Percentiles rank a stretch among this genome's conserved stretches.
Evolutionary conservation across 371 early-diverging fungal species (phyloP).

Genomic region (Mucor velutinosus): DNA sequence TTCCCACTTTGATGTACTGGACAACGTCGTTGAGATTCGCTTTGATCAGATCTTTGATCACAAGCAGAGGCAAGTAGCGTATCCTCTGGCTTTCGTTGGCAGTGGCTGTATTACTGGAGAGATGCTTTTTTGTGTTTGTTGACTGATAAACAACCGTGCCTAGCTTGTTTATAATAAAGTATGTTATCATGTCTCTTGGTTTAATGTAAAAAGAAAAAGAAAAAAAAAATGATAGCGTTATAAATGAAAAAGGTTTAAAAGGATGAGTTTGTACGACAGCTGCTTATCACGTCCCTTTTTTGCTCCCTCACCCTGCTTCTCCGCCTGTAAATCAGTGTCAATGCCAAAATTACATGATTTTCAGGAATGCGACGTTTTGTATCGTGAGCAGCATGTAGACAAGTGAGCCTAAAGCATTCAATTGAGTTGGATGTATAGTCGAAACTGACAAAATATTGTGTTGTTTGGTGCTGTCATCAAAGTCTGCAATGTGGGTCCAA

Average conservation of each 20-base stretch:
- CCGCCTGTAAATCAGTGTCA: background rate
- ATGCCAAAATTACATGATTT: background rate
- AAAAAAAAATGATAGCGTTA: background rate
- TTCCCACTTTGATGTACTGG: slow-evolving; percentile 36
- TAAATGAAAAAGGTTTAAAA: background rate
- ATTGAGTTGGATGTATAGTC: background rate
- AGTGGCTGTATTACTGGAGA: background rate
- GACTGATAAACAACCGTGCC: slow-evolving; percentile 46
- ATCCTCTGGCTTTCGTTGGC: slow-evolving; percentile 33
- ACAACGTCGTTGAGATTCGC: slow-evolving; percentile 42
- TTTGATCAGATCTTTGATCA: slow-evolving; percentile 49
- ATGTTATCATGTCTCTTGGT: slow-evolving; percentile 27
- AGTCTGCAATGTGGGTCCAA: background rate
- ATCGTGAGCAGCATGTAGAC: too few relatives aligned
- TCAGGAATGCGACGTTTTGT: too few relatives aligned
- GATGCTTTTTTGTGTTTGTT: slow-evolving; percentile 1
- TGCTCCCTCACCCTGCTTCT: background rate
- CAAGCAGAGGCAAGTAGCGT: slow-evolving; percentile 44
- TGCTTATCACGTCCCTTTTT: background rate
- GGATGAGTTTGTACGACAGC: background rate
- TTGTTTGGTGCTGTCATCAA: background rate
- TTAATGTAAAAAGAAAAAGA: slow-evolving; percentile 11
- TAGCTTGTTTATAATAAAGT: slow-evolving; percentile 45
- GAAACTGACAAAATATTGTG: background rate
- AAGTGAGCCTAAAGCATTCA: too few relatives aligned